A percentile compares a stretch with the other conserved stretches of the same genome.
Conservation (phyloP, 129 eudicot species). For the Helianthus tuberosus region DNA sequence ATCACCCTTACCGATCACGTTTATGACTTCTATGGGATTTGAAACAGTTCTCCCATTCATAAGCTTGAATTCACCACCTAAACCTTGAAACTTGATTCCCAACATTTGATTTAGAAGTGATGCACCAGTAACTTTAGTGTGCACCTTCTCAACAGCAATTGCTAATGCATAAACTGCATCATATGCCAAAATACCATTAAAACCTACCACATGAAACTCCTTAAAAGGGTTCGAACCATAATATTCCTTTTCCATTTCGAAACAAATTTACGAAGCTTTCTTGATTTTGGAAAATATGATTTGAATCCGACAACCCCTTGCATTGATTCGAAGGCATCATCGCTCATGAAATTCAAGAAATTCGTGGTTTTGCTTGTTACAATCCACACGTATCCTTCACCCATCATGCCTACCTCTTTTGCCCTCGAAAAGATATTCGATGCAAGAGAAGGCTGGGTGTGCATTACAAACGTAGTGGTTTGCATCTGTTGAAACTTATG, state of each 20-base stretch:
- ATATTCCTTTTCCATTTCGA: conserved; percentile 25
- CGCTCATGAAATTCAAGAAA: conserved; percentile 21
- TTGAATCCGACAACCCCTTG: conserved; percentile 52
- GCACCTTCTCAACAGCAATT: conserved; percentile 38
- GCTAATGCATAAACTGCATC: conserved; percentile 60
- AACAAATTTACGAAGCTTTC: conserved; percentile 25
- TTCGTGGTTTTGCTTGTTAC: conserved; percentile 35
- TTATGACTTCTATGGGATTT: conserved; percentile 33
- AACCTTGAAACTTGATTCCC: conserved; percentile 35
- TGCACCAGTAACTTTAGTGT: too few species aligned
- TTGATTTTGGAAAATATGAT: conserved; percentile 42
- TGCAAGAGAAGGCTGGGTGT: conserved; percentile 35
- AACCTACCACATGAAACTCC: neutral
- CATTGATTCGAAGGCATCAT: conserved; percentile 31
- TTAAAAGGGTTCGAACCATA: neutral
- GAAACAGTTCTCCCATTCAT: conserved; percentile 20
- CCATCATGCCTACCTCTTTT: conserved; percentile 45
- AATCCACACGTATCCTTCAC: conserved; percentile 60
- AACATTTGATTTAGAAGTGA: conserved; percentile 30
- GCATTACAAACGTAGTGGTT: conserved; percentile 36
- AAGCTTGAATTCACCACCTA: conserved; percentile 49
- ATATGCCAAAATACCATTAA: conserved; percentile 57
- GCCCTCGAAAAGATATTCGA: conserved; percentile 32
- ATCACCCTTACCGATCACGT: conserved; percentile 44
- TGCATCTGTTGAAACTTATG: conserved; percentile 28